Evolutionary conservation across 164 flowering plant species (phyloP), one percentile per base, ranked within the genome.

Genomic region (Umbellularia californica): DNA sequence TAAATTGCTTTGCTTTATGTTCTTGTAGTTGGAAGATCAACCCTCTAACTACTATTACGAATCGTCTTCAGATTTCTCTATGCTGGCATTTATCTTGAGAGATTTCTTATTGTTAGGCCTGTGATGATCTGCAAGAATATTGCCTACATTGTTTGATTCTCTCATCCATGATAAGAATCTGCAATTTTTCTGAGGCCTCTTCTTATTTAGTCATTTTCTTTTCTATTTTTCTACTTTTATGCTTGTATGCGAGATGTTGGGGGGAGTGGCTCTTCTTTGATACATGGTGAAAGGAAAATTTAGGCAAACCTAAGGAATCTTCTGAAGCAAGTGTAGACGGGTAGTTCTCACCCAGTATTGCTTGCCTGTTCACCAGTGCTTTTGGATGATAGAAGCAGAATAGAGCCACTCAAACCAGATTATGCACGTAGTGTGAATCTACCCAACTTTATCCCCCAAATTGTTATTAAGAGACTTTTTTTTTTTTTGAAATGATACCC

Each of bases 131-230:
- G 58, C 52, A 20, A 47, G 7, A 27, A 33, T 23, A 20, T 71
- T 72, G 74, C 67, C 74, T 22, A 72, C 74, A 72, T 72, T n/a
- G 74, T 62, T 72, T 72, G 74, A 72, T 27, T 58, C 72, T 25
- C 69, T 58, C 68, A n/a, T 60, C 50, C 28, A 35, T 72, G 74
- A 72, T 62, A 72, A 20, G 52, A 72, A 35, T 60, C n/a, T 35
- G 12, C 66, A 62, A 7, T 4, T 12, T 23, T 60, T 33, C 68
- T 72, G 68, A 72, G 74, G 67, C 52, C 74, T 63, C 55, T 22
- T 33, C 41, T 4, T 4, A 33, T 33, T 33, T 33, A 33, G 41
- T 33, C 41, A 33, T 33, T 33, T 33, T 4, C 41, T 33, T 33
- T 33, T 72, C 19, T n/a, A 35, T 52, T 52, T 3, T 52, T 52